phyloP scores from a whole-genome alignment of 768 basidiomycete species.

The Dentipellis fragilis region DNA sequence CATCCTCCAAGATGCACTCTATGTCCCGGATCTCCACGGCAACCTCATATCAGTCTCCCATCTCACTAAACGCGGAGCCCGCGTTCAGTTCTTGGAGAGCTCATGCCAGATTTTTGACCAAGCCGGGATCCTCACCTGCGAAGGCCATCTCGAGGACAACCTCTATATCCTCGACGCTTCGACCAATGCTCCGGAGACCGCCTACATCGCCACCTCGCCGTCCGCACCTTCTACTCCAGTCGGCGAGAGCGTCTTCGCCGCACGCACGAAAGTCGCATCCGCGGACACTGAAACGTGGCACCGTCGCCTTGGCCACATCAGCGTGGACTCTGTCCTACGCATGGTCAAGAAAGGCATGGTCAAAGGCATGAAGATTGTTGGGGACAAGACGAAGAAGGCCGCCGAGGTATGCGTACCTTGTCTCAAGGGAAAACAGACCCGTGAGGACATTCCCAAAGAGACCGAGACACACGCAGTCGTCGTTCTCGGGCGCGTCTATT shows the following conservation, averaged over 20 bases:
- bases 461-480: neutral
- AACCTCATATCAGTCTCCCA: conserved; percentile 16
- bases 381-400: neutral
- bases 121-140: neutral
- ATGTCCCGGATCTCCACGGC: conserved; percentile 14
- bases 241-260: neutral
- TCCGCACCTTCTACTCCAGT: neutral
- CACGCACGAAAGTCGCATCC: neutral
- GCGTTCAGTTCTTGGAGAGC: conserved; percentile 1
- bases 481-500: conserved; percentile 6
- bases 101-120: conserved; percentile 3
- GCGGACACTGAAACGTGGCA: conserved; percentile 14
- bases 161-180: conserved; percentile 10
- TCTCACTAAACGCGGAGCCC: conserved; percentile 1
- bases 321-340: conserved; percentile 1
- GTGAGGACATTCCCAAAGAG: conserved; percentile 6
- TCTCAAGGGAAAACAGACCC: conserved; percentile 17
- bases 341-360: conserved; percentile 7
- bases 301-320: conserved; percentile 10
- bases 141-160: neutral
- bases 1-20: conserved; percentile 8
- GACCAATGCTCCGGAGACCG: neutral
- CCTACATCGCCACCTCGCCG: neutral
- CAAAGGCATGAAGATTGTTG: conserved; percentile 8
- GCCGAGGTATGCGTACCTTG: conserved; percentile 10